Base-by-base conservation (phyloP, 257 asterid genomes). In the Solanum lycopersicoides region DNA sequence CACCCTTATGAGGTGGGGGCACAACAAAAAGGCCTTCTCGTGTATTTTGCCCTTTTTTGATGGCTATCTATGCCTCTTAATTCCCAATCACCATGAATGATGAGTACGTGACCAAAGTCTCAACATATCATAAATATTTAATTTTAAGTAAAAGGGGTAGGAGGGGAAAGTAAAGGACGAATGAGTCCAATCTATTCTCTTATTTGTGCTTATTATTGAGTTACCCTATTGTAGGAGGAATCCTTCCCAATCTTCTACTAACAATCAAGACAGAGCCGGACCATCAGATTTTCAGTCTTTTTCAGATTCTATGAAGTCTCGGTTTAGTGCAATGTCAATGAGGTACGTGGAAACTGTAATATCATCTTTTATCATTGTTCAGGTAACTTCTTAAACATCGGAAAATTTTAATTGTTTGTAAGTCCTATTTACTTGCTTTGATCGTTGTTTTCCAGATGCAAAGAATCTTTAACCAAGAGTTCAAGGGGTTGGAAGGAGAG, bases 401-500 rank as follows among this genome's bases (percentile, higher is more conserved):
- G 18, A 82, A 82, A 50, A 18, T 10, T 16, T 47, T 45, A 56
- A 35, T 66, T 75, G 44, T 68, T 50, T 68, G 73, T 7, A 18
- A 76, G 41, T 18, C 39, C 32, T n/a, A 7, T 76, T 83, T 75
- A 39, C 86, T 45, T 18, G 3, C 83, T 82, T 68, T 68, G n/a
- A 59, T 5, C 18, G 20, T 60, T 2, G 7, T 23, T 85, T 63
- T 63, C 34, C 66, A 95, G 98, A 87, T 95, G 94, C 94, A 95
- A 95, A 92, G 98, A 95, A 21, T 93, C 98, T 4, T 92, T 97
- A 90, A 93, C 94, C 12, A 97, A 94, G 94, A 95, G 96, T 94
- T 95, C 98, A 32, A 93, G 95, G 90, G 95, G 99, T 76, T 97
- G 98, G 99, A 97, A 93, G 91, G 99, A 97, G 93, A 95, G 93